Conservation (phyloP, 1,139 yeast genomes). For the Arxiozyma telluris region DNA sequence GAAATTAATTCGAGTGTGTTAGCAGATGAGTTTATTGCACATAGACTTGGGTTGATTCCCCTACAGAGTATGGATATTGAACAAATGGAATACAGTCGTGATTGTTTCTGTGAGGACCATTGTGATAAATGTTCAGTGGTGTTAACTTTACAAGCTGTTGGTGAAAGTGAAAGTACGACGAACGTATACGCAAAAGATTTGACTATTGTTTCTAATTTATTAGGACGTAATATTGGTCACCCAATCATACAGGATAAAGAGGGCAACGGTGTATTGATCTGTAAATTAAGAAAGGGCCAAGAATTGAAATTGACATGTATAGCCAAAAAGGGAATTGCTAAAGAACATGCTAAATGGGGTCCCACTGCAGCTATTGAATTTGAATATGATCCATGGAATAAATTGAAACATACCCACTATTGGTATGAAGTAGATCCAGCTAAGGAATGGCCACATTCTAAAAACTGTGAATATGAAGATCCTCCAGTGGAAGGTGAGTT, state of each 20-base stretch:
- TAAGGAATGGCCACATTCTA: constrained; percentile 86
- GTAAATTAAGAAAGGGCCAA: constrained; percentile 89
- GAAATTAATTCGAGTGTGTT: constrained; percentile 87
- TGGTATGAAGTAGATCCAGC: constrained; percentile 92
- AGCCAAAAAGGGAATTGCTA: constrained; percentile 96
- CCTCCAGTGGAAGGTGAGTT: constrained; percentile 83
- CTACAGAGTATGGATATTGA: constrained; percentile 79
- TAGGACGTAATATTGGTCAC: constrained; percentile 50
- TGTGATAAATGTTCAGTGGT: constrained; percentile 92
- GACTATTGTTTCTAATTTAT: constrained; percentile 40
- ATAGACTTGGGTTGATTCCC: constrained; percentile 86
- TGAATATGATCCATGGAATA: constrained; percentile 99
- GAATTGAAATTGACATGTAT: constrained; percentile 82
- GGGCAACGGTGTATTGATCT: constrained; percentile 75
- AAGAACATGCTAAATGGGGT: constrained; percentile 98
- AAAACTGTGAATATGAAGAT: constrained; percentile 93
- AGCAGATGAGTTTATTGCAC: constrained; percentile 94
- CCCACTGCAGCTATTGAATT: constrained; percentile 97
- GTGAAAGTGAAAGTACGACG: constrained; percentile 81
- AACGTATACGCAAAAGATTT: constrained; percentile 86
- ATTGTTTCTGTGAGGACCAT: constrained; percentile 96
- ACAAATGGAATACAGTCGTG: constrained; percentile 71
- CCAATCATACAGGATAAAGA: constrained; percentile 77
- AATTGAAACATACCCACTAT: constrained; percentile 85
- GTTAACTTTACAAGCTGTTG: constrained; percentile 73